Conservation (phyloP, 176 grass and related monocot genomes). For the Paspalum notatum region DNA sequence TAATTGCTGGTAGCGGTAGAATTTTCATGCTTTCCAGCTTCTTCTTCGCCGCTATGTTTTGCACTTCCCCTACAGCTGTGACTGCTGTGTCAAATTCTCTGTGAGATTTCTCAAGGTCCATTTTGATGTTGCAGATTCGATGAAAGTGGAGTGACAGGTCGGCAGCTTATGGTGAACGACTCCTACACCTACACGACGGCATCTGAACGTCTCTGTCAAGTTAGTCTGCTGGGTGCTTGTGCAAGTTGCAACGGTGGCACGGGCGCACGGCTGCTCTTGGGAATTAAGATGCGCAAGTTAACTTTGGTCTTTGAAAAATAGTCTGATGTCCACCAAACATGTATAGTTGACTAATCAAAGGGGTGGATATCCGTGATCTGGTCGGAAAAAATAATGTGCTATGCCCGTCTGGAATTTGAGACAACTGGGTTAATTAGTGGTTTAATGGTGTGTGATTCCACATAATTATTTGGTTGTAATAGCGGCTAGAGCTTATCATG, state of each 20-base stretch:
- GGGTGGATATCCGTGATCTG: constrained; percentile 13
- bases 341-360: constrained; percentile 49
- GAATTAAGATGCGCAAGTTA: constrained; percentile 8
- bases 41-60: constrained; percentile 3
- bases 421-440: constrained; percentile 12
- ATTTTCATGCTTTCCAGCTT: constrained; percentile 30
- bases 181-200: not conserved
- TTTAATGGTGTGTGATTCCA: not conserved
- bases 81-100: not conserved
- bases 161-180: constrained; percentile 12
- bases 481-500: not conserved
- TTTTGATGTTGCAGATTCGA: constrained; percentile 48
- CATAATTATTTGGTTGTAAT: not conserved
- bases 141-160: constrained; percentile 53
- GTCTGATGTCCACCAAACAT: constrained; percentile 20
- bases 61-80: not conserved
- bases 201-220: not conserved
- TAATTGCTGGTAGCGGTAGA: constrained; percentile 35
- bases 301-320: constrained; percentile 25
- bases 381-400: constrained; percentile 6
- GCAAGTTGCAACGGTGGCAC: constrained; percentile 27
- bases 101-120: not conserved
- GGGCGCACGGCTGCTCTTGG: constrained; percentile 30
- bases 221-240: not conserved
- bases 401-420: constrained; percentile 18